Base-by-base conservation (phyloP, 345 rosid species). In the Theobroma cacao region DNA sequence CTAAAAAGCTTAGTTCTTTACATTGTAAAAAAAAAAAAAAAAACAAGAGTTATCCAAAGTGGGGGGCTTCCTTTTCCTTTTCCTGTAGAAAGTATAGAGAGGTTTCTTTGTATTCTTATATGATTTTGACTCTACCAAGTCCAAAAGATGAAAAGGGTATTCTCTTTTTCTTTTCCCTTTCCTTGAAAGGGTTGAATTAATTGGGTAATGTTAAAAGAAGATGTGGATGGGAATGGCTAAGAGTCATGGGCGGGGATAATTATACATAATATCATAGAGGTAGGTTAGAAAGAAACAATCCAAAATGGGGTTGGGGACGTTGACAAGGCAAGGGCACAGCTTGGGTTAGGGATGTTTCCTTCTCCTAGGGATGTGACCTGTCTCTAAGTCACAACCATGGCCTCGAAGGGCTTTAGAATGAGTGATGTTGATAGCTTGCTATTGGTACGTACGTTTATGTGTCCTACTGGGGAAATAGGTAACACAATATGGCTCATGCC, bases 271-370 rank as follows among this genome's bases (percentile, higher is more conserved):
- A 62, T 62, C 4, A 66, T 18, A 70, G 48, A 52, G 77, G 24
- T 69, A 55, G 82, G 83, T 80, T 78, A 58, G 74, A 62, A 61
- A 69, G 71, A 79, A 85, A 63, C 47, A 36, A 80, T 75, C 53
- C 48, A 75, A 43, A 76, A 76, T 65, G 80, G 82, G 85, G 80
- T 65, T 68, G 79, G 63, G 75, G 62, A 68, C 85, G 84, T 84
- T 84, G 90, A 90, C 82, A 80, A 76, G 81, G 86, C 89, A 77
- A 78, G 85, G 86, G 83, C 84, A 82, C 87, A 82, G 83, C 87
- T 83, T 71, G 91, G 90, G 87, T 82, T 86, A 47, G 87, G 84
- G 86, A 85, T 87, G 93, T 80, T 84, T 85, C 89, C 79, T 75
- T 79, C 82, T 79, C 85, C 33, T n/a, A 38, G 10, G 56, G 90